Evolutionary conservation across 2,329 filamentous ascomycete genomes (phyloP).

Genomic region (Cryphonectria parasitica): DNA sequence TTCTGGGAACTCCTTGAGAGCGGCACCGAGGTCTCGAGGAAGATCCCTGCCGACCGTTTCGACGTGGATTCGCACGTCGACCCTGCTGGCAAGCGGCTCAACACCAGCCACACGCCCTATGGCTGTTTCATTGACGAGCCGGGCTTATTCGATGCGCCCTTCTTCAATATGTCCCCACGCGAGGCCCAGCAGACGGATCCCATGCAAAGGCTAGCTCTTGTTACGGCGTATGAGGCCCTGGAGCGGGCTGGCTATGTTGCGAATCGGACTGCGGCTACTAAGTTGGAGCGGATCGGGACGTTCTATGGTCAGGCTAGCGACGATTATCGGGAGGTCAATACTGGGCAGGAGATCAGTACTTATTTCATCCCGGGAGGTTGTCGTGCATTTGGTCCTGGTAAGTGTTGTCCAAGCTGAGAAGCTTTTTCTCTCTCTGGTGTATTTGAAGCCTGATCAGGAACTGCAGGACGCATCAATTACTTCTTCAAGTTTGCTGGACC

Average conservation of each 20-base stretch:
- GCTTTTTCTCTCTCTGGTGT: not conserved
- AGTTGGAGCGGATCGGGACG: constrained; percentile 59
- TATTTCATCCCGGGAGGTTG: constrained; percentile 56
- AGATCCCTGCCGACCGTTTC: constrained; percentile 56
- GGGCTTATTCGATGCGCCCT: constrained; percentile 65
- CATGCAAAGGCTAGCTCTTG: constrained; percentile 65
- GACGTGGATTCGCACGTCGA: constrained; percentile 49
- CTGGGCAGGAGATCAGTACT: constrained; percentile 64
- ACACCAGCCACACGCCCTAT: constrained; percentile 51
- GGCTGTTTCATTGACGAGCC: constrained; percentile 63
- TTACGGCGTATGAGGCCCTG: constrained; percentile 70
- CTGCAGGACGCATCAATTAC: constrained; percentile 47
- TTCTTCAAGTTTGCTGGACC: constrained; percentile 46
- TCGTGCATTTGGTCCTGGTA: constrained; percentile 52
- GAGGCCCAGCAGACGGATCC: constrained; percentile 66
- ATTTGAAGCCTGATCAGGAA: not conserved
- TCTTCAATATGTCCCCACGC: constrained; percentile 75
- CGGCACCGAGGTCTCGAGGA: constrained; percentile 63
- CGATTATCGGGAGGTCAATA: constrained; percentile 77
- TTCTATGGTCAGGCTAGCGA: constrained; percentile 79
- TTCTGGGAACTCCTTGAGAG: constrained; percentile 67
- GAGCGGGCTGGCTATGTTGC: constrained; percentile 69
- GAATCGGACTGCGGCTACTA: constrained; percentile 64
- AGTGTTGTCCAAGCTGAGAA: not conserved
- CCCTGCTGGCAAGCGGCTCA: constrained; percentile 63